Conservation (phyloP, 306 rosid species). For the Chamaecrista fasciculata region DNA sequence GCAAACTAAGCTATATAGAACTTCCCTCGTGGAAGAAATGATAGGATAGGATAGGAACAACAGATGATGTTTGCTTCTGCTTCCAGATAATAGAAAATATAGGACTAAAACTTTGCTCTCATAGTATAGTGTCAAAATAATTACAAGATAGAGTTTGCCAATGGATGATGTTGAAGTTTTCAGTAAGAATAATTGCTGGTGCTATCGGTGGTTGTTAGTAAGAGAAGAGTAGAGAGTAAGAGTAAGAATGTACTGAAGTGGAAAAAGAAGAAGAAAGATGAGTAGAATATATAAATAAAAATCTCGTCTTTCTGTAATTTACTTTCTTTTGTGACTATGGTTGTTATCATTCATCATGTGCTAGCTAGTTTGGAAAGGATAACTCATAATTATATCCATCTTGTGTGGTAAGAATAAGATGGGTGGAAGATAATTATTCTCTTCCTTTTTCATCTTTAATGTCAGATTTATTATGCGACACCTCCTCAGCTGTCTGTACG, state of each 20-base stretch:
- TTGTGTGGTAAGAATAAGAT: too few species aligned
- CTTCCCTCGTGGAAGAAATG: not conserved
- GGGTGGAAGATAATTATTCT: not conserved
- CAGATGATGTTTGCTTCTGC: not conserved
- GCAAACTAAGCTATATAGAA: not conserved
- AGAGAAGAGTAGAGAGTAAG: not conserved
- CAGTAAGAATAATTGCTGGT: not conserved
- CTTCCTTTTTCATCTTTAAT: not conserved
- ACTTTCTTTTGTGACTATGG: too few species aligned
- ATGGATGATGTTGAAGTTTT: too few species aligned
- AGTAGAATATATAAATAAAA: too few species aligned
- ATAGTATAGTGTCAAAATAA: not conserved
- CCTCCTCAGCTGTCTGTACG: too few species aligned
- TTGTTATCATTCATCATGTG: too few species aligned
- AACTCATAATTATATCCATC: not conserved
- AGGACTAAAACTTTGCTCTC: not conserved
- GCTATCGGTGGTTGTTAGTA: not conserved
- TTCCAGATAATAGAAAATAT: not conserved
- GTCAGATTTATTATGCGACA: not conserved
- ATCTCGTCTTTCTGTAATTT: not conserved
- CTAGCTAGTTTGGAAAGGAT: not conserved
- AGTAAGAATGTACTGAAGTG: not conserved
- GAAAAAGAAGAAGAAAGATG: too few species aligned
- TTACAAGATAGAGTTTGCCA: conserved; percentile 7
- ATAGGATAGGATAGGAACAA: not conserved